Conservation (phyloP, 345 rosid species). For the Syzygium aromaticum region DNA sequence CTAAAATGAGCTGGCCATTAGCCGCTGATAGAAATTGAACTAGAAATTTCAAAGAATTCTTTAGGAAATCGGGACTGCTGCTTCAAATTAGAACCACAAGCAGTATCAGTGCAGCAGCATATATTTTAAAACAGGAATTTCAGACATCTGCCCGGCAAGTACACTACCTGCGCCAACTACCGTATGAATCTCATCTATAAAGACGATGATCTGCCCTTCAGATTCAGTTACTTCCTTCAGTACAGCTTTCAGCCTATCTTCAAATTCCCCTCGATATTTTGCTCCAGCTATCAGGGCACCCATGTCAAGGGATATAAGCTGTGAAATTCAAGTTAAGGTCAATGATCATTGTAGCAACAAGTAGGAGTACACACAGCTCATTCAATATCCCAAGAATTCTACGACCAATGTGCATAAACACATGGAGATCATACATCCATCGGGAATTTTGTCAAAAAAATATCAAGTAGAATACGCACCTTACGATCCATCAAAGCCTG, state of each 20-base stretch:
- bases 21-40: background rate
- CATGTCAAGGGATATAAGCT: conserved; percentile 98
- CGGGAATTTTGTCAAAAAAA: background rate
- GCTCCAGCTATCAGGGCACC: conserved; percentile 99
- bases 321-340: conserved; percentile 3
- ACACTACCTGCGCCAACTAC: conserved; percentile 95
- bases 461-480: conserved; percentile 26
- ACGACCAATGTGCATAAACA: background rate
- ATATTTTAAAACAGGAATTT: background rate
- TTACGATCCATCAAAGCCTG: conserved; percentile 95
- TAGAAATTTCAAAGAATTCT: background rate
- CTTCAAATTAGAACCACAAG: background rate
- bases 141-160: background rate
- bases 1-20: background rate
- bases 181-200: conserved; percentile 98
- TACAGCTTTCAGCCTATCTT: conserved; percentile 97
- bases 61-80: background rate
- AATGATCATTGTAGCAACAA: background rate
- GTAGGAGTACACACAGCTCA: background rate
- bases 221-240: conserved; percentile 94
- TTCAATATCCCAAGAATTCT: background rate
- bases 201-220: conserved; percentile 84
- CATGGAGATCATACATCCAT: background rate
- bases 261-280: conserved; percentile 95
- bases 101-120: background rate